Conservation (phyloP, 1,284 basidiomycete species). For the Leccinum pachyderme region DNA sequence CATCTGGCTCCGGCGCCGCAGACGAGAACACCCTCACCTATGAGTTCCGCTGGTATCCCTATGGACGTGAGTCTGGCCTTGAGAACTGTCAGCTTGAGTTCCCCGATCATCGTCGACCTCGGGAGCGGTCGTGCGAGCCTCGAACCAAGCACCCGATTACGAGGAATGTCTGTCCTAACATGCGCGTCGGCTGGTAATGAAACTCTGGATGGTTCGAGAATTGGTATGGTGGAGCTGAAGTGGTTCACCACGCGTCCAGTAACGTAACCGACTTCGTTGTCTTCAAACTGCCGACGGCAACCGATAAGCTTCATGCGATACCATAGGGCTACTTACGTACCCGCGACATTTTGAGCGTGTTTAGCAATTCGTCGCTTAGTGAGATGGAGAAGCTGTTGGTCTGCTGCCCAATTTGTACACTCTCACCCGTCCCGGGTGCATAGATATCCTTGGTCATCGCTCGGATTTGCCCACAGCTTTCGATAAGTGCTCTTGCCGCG, state of each 20-base stretch:
- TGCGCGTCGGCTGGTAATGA: slow-evolving; percentile 32
- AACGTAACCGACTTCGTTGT: slow-evolving; percentile 93
- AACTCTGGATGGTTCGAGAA: slow-evolving; percentile 58
- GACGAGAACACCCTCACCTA: slow-evolving; percentile 93
- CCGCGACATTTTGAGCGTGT: slow-evolving; percentile 82
- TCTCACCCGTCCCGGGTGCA: slow-evolving; percentile 72
- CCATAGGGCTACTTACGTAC: slow-evolving; percentile 45
- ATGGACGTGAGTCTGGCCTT: slow-evolving; percentile 74
- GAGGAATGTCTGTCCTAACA: slow-evolving; percentile 26
- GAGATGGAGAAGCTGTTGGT: slow-evolving; percentile 94
- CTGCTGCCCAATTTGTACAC: slow-evolving; percentile 90
- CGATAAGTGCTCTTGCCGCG: slow-evolving; percentile 71
- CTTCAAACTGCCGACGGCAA: slow-evolving; percentile 73
- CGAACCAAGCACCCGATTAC: slow-evolving; percentile 54
- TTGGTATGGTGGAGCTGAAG: slow-evolving; percentile 73
- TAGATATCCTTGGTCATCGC: slow-evolving; percentile 91
- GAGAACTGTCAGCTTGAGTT: slow-evolving; percentile 85
- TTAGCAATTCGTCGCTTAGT: slow-evolving; percentile 85
- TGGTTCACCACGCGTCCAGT: slow-evolving; percentile 81
- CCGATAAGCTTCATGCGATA: slow-evolving; percentile 3
- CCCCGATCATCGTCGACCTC: slow-evolving; percentile 92
- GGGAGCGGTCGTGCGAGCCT: slow-evolving; percentile 63
- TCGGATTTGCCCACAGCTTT: slow-evolving; percentile 78
- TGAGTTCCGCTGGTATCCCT: slow-evolving; percentile 85
- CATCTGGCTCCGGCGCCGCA: slow-evolving; percentile 70